A percentile compares a stretch with the other conserved stretches of the same genome.
Evolutionary conservation across 2,329 filamentous ascomycete species (phyloP).

Genomic region (Herpomyces periplanetae): DNA sequence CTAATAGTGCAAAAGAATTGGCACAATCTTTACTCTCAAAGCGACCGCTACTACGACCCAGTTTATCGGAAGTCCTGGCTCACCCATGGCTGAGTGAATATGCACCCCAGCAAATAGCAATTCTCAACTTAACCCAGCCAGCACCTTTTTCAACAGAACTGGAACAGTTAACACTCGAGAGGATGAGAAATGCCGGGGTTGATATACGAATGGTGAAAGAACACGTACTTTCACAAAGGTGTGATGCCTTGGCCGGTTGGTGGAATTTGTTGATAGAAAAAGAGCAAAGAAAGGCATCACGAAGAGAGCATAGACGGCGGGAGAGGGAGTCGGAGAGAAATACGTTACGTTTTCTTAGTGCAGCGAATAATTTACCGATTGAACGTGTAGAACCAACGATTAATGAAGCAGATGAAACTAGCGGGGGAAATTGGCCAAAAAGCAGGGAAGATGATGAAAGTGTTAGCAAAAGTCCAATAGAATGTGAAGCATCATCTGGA

Average conservation of each 20-base stretch:
- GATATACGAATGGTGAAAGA: conserved; percentile 82
- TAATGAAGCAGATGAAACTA: conserved; percentile 40
- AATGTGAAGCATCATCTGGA: background rate
- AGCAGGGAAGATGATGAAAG: background rate
- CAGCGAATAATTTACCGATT: conserved; percentile 50
- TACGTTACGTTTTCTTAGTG: conserved; percentile 41
- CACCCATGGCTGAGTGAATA: conserved; percentile 62
- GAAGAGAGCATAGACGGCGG: conserved; percentile 40
- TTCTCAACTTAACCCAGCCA: conserved; percentile 39
- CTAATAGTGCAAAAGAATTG: conserved; percentile 33
- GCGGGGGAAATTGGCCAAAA: conserved; percentile 7
- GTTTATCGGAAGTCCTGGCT: conserved; percentile 42
- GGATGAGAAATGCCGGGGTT: conserved; percentile 73
- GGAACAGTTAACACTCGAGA: conserved; percentile 60
- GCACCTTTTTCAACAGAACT: conserved; percentile 46
- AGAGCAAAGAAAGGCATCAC: conserved; percentile 45
- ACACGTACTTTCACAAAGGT: conserved; percentile 56
- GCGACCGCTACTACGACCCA: conserved; percentile 41
- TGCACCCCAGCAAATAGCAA: conserved; percentile 53
- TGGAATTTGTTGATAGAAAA: conserved; percentile 84
- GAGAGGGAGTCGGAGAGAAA: conserved; percentile 49
- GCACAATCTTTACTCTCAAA: conserved; percentile 56
- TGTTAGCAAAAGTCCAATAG: background rate
- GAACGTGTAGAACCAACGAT: conserved; percentile 40
- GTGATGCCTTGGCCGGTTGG: conserved; percentile 70